Conservation (phyloP, 75 land plant genomes). For the Sequoiadendron giganteum region DNA sequence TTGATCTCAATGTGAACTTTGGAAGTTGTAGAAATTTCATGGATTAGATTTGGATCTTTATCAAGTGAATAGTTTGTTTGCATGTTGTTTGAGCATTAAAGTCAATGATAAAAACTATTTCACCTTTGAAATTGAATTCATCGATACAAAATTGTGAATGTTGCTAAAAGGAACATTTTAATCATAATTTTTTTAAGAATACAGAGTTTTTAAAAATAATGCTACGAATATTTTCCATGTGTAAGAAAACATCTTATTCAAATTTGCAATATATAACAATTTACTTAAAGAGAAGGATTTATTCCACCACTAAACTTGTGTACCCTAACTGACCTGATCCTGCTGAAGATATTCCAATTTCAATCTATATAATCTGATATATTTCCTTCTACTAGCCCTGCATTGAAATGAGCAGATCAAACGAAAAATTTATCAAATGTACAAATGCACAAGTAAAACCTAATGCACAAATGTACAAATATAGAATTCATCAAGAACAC, state of each 20-base stretch:
- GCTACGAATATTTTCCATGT: not conserved
- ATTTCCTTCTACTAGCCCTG: conserved; percentile 25
- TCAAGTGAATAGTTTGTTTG: no score
- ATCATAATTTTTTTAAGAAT: no score
- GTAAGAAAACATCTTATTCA: not conserved
- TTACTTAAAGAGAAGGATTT: not conserved
- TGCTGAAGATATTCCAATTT: conserved; percentile 30
- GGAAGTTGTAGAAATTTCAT: no score
- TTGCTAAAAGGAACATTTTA: no score
- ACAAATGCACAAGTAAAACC: not conserved
- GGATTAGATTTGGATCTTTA: no score
- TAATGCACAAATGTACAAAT: not conserved
- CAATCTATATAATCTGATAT: conserved; percentile 28
- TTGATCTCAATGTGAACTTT: no score
- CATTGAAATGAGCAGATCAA: not conserved
- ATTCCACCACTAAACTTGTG: not conserved
- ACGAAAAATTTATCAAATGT: no score
- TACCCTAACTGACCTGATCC: conserved; percentile 22
- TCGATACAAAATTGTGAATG: no score
- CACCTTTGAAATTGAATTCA: no score
- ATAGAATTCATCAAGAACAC: not conserved
- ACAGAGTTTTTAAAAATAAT: no score
- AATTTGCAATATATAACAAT: not conserved
- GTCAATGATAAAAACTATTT: no score
- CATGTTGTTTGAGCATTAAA: no score